Percentiles rank a stretch among this genome's conserved stretches.
These are phyloP conservation scores for Neonectria sp. DNA, from an alignment of 2,329 filamentous ascomycete species.

Conservation along the genomic window DNA sequence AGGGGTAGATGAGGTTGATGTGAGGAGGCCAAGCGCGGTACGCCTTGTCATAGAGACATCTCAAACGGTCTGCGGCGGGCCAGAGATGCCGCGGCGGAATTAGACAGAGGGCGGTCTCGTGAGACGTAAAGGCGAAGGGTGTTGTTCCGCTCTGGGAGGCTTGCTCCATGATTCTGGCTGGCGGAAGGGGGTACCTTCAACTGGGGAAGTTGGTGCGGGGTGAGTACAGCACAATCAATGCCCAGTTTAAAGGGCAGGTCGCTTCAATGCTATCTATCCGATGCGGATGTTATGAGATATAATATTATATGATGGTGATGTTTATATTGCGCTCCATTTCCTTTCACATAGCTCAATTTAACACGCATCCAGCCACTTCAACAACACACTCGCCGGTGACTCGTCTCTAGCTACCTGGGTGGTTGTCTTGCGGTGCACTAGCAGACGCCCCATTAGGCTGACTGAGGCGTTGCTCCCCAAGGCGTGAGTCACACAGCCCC, in stretches of 20 bases:
- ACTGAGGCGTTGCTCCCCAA: constrained; percentile 19
- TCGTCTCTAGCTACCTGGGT: background rate
- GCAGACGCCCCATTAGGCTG: constrained; percentile 8
- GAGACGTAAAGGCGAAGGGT: constrained; percentile 51
- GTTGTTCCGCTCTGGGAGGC: background rate
- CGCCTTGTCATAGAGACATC: constrained; percentile 74
- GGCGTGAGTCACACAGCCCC: constrained; percentile 22
- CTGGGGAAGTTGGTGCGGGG: background rate
- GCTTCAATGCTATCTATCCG: background rate
- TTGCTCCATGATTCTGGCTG: constrained; percentile 32
- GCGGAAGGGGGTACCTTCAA: background rate
- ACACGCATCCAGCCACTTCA: background rate
- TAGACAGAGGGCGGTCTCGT: constrained; percentile 74
- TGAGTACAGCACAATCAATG: background rate
- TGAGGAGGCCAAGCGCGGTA: constrained; percentile 77
- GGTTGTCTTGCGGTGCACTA: background rate
- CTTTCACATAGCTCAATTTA: background rate
- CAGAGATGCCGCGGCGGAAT: constrained; percentile 67
- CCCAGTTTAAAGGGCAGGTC: background rate
- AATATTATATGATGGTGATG: background rate
- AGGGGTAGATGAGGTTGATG: constrained; percentile 77
- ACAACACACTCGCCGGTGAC: constrained; percentile 2
- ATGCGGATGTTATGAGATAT: background rate
- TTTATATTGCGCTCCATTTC: background rate
- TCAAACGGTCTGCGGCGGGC: constrained; percentile 66